A percentile compares a stretch with the other conserved stretches of the same genome.
Conservation (phyloP, 495 filamentous ascomycete species). For the Aspergillus leporis region DNA sequence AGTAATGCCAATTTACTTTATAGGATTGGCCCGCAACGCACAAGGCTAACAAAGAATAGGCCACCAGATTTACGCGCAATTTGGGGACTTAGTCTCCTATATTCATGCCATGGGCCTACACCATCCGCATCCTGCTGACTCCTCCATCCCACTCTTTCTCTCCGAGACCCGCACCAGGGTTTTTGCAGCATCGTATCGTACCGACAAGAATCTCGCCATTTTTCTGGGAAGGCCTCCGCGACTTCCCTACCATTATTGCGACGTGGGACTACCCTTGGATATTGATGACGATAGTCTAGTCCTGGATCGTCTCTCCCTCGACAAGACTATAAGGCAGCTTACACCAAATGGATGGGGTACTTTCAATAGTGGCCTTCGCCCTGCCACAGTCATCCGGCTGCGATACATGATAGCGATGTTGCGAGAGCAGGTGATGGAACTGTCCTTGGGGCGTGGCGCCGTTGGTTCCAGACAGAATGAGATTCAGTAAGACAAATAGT, state of each 20-base stretch:
- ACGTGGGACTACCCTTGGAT: conserved; percentile 52
- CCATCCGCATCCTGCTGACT: conserved; percentile 24
- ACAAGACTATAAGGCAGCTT: conserved; percentile 30
- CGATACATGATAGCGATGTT: conserved; percentile 41
- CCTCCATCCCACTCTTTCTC: conserved; percentile 39
- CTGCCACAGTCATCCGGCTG: conserved; percentile 42
- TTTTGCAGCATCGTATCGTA: conserved; percentile 42
- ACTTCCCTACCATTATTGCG: conserved; percentile 45
- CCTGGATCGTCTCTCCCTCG: conserved; percentile 33
- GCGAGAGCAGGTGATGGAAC: conserved; percentile 52
- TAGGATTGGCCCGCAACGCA: too few relatives aligned
- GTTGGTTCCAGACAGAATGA: conserved; percentile 11
- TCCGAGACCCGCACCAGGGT: conserved; percentile 42
- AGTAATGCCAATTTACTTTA: neutral
- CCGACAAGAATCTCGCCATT: conserved; percentile 45
- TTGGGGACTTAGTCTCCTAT: conserved; percentile 36
- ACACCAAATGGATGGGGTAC: conserved; percentile 45
- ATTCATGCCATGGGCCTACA: neutral
- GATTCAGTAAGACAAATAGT: conserved; percentile 5
- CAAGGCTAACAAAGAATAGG: conserved; percentile 9
- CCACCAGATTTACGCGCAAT: conserved; percentile 42
- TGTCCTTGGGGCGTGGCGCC: conserved; percentile 37
- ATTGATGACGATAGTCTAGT: conserved; percentile 45
- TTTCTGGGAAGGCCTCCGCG: conserved; percentile 51
- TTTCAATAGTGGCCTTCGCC: conserved; percentile 27